A percentile compares a stretch with the other conserved stretches of the same genome.
Conservation (phyloP, 1,284 basidiomycete genomes). For the Papiliotrema nemorosa region DNA sequence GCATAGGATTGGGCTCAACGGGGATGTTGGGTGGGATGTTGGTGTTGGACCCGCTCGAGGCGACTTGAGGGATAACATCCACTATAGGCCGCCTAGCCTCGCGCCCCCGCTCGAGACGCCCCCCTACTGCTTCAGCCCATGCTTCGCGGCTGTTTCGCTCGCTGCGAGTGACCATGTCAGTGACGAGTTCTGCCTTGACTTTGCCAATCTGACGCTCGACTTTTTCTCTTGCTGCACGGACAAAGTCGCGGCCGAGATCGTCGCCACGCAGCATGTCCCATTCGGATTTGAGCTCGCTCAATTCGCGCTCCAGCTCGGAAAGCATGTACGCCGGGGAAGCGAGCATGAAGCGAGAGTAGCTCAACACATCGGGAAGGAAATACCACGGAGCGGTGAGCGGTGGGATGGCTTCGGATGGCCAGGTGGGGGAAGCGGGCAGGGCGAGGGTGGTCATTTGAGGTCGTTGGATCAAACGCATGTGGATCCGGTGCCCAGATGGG, state of each 20-base stretch:
- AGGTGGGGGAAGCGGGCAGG: conserved; percentile 82
- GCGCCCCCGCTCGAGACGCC: conserved; percentile 48
- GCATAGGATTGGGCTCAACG: conserved; percentile 43
- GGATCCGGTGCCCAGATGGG: conserved; percentile 50
- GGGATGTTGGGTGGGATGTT: conserved; percentile 37
- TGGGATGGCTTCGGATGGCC: conserved; percentile 89
- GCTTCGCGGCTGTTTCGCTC: conserved; percentile 40
- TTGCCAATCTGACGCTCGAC: conserved; percentile 73
- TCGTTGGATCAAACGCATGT: conserved; percentile 86
- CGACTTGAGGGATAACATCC: neutral
- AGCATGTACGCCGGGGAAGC: conserved; percentile 82
- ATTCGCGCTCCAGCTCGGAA: conserved; percentile 66
- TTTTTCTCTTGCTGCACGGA: conserved; percentile 72
- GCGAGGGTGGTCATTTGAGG: conserved; percentile 95
- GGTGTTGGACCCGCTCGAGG: conserved; percentile 11
- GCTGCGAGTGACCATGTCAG: conserved; percentile 48
- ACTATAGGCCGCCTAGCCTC: too few species aligned
- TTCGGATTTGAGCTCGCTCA: conserved; percentile 60
- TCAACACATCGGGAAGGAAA: conserved; percentile 87
- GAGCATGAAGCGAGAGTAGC: conserved; percentile 92
- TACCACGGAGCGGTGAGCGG: conserved; percentile 85
- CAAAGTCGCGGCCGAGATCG: conserved; percentile 71
- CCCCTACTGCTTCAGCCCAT: conserved; percentile 41
- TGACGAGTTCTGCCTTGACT: conserved; percentile 65
- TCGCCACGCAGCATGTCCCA: conserved; percentile 65